phyloP scores from a whole-genome alignment of 2,329 filamentous ascomycete species.

The Beauveria brongniartii region DNA sequence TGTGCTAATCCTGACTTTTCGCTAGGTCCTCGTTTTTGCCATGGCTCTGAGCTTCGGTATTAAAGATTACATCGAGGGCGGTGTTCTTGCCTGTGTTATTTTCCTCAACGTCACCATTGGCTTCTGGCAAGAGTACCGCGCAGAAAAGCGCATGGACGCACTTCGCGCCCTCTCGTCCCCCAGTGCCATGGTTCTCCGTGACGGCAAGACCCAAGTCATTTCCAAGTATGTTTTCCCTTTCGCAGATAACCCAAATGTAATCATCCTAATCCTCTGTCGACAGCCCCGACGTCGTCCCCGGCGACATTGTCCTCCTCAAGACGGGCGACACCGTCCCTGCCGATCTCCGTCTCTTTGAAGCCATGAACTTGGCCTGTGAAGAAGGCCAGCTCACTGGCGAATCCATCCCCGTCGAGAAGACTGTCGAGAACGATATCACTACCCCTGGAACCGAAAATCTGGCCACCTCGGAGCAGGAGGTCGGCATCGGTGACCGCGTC shows the following conservation, averaged over 20 bases:
- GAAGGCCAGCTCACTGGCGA: conserved; percentile 72
- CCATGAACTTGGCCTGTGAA: conserved; percentile 73
- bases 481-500: conserved; percentile 62
- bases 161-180: conserved; percentile 53
- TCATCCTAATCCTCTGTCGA: conserved; percentile 12
- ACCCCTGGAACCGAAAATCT: conserved; percentile 37
- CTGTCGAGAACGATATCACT: conserved; percentile 40
- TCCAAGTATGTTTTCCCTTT: conserved; percentile 40
- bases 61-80: conserved; percentile 58
- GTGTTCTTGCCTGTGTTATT: conserved; percentile 59
- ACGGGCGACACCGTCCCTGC: conserved; percentile 70
- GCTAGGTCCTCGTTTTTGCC: conserved; percentile 64
- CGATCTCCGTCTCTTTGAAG: conserved; percentile 61
- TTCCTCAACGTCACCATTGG: conserved; percentile 62
- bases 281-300: conserved; percentile 59
- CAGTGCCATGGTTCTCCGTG: conserved; percentile 53
- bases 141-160: conserved; percentile 60
- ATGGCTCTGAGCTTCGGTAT: conserved; percentile 66
- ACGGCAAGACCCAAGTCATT: conserved; percentile 49
- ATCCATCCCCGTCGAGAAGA: conserved; percentile 63
- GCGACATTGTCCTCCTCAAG: conserved; percentile 59
- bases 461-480: conserved; percentile 37
- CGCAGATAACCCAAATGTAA: not conserved
- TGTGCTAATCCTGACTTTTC: not conserved
- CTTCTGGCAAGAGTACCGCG: conserved; percentile 56